A percentile compares a stretch with the other conserved stretches of the same genome.
Conservation (phyloP, 768 basidiomycete species). For the Leccinum truebloodii region DNA sequence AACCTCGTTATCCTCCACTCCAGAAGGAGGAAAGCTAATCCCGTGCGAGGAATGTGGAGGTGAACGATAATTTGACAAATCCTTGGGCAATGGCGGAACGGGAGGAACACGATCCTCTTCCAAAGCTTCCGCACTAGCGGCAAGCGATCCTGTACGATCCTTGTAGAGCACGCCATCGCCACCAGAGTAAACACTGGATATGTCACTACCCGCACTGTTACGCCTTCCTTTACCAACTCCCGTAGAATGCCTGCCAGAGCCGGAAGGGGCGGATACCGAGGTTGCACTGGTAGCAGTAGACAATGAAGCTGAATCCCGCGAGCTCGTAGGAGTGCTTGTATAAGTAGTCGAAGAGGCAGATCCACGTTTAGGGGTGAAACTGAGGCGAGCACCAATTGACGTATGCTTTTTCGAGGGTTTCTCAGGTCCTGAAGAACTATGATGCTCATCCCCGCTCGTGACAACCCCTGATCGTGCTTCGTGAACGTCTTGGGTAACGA, state of each 20-base stretch:
- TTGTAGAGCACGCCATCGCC: conserved; percentile 59
- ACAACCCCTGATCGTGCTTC: conserved; percentile 46
- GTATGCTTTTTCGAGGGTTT: conserved; percentile 69
- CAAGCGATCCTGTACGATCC: conserved; percentile 67
- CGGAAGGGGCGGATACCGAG: conserved; percentile 59
- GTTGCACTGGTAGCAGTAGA: conserved; percentile 78
- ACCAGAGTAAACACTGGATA: conserved; percentile 70
- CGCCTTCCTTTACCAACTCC: conserved; percentile 59
- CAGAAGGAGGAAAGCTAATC: conserved; percentile 49
- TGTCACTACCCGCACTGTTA: conserved; percentile 87
- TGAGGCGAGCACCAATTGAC: conserved; percentile 59
- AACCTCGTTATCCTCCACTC: conserved; percentile 46
- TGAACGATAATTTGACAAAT: conserved; percentile 74
- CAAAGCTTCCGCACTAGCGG: conserved; percentile 54
- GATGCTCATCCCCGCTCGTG: conserved; percentile 59
- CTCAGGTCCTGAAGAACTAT: conserved; percentile 47
- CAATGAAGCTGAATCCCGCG: conserved; percentile 84
- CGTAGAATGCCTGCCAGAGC: conserved; percentile 72
- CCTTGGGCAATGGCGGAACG: conserved; percentile 91
- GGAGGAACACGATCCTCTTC: conserved; percentile 81
- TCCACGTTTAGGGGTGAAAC: conserved; percentile 83
- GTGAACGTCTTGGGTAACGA: conserved; percentile 37
- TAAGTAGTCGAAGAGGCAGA: conserved; percentile 89
- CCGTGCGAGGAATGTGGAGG: conserved; percentile 62
- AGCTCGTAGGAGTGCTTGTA: conserved; percentile 78